Base-by-base conservation (phyloP, 805 yeast species). In the Candida corydali region DNA sequence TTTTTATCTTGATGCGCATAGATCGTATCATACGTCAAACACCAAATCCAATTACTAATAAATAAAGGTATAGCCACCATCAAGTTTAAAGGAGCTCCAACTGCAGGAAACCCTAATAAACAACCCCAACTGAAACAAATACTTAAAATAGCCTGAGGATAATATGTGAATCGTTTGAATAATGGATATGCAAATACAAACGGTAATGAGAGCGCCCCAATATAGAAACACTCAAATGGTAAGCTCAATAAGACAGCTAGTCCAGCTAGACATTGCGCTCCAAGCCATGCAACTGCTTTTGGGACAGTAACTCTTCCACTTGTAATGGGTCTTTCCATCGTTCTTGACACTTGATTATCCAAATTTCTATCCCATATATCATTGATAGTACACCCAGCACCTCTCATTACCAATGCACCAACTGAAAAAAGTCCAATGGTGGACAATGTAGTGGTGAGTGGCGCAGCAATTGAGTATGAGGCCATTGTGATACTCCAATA, bases 1-100 rank as follows among this genome's bases (percentile, higher is more conserved):
- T 59, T 63, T 63, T 93, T 93, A 61, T 93, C 99, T 63, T 93
- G 99, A 56, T 93, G 99, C 1, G 98, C 99, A 58, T 93, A 93
- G 26, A 93, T 77, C 2, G 98, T 87, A 59, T 93, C 99, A 61
- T 93, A 93, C 36, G 81, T 80, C 89, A 93, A 86, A 47, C 95
- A 82, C 98, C 99, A 93, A 38, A 82, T 70, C 53, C 80, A 83
- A 31, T 87, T 80, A 12, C 95, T 77, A 3, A 78, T 55, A 51
- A 82, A 86, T 33, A 93, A 65, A 0, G 96, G 86, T 3, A 76
- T 63, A 78, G 89, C 89, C 4, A 87, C 82, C 8, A 78, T 63
- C 67, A 77, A 70, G 50, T 82, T 75, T 74, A 91, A 74, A 1
- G 71, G 65, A 3, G 91, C 77, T 0, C 94, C 95, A 78, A 93